Base-by-base conservation (phyloP, 139 green algal genomes). In the Chlamydomonas asymmetrica region DNA sequence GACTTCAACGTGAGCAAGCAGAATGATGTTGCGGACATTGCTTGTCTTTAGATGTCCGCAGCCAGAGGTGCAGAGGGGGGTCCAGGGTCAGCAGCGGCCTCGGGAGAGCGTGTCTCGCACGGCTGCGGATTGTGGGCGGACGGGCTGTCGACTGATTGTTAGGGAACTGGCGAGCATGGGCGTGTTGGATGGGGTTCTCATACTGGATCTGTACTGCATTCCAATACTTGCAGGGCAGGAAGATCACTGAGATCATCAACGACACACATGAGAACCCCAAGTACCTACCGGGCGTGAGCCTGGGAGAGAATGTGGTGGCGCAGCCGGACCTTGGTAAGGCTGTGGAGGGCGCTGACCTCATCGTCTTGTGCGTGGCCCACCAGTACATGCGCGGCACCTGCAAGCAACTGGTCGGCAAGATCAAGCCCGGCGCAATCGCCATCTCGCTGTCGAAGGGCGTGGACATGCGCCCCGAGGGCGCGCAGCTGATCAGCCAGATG, bases 361-460 rank as follows among this genome's bases (percentile, higher is more conserved):
- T 52, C 13, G 45, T 52, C 13, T 52, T 52, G 13, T 52, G 45
- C 45, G 18, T 16, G 45, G 13, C 45, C 13, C 63, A 56, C 40
- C 41, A 60, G 41, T 63, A 9, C 37, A 35, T n/a, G 37, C 9
- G 37, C 35, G 29, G 9, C 45, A 64, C 63, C 49, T 74, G 64
- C 32, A 74, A 52, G 45, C 45, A 48, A 13, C n/a, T 31, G 50
- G 2, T 10, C 18, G 35, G 13, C 23, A 79, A 79, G 65, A 61
- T 79, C 34, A 83, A 80, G 38, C 70, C 71, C 7, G 80, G 81
- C 62, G 85, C 87, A 1, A 84, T 89, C 20, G 87, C 82, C 3
- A 73, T 92, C 41, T 86, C 88, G 27, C 82, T 94, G 49, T 91
- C 74, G 60, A 94, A 94, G 87, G 90, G 90, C 63, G 92, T 94